phyloP scores from a whole-genome alignment of 2,329 filamentous ascomycete genomes.

The Pseudogymnoascus sp. region DNA sequence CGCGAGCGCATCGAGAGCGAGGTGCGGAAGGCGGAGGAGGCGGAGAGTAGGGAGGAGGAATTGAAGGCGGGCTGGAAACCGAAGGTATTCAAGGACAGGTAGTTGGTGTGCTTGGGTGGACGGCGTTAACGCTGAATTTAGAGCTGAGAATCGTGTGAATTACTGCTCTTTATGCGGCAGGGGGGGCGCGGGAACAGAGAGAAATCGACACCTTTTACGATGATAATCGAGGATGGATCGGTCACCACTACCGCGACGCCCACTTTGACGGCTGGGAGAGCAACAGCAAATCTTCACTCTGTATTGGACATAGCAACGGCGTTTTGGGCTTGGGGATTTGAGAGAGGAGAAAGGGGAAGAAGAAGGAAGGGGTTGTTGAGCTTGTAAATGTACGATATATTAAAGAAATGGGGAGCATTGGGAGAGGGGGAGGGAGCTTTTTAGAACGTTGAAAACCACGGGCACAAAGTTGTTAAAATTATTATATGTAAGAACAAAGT shows the following conservation, averaged over 20 bases:
- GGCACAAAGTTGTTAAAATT: constrained; percentile 1
- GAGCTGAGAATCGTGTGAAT: not conserved
- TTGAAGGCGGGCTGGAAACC: constrained; percentile 83
- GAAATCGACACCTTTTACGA: not conserved
- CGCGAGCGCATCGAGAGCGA: constrained; percentile 89
- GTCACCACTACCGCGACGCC: not conserved
- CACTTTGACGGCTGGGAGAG: not conserved
- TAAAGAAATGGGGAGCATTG: not conserved
- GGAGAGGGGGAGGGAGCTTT: not conserved
- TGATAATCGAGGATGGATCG: not conserved
- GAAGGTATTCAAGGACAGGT: constrained; percentile 87
- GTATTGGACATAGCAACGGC: constrained; percentile 11
- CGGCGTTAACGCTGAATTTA: constrained; percentile 10
- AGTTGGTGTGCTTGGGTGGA: constrained; percentile 13
- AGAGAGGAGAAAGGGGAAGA: not conserved
- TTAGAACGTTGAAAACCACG: constrained; percentile 6
- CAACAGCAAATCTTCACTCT: constrained; percentile 11
- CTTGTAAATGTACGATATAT: constrained; percentile 4
- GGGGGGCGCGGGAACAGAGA: not conserved
- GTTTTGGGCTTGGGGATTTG: constrained; percentile 1
- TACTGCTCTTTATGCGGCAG: not conserved
- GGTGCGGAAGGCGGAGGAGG: constrained; percentile 63
- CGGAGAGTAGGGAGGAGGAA: constrained; percentile 68
- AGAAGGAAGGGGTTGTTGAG: not conserved
- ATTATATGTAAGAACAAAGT: constrained; percentile 1